Conservation (phyloP, 306 rosid species). For the peach (Prunus persica) region Prunus_persica_NCBIv2 NC_034010.1:7697501-7698000, state of each 20-base stretch:
- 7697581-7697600: conserved; percentile 85
- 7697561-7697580: conserved; percentile 92
- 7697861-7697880: background rate
- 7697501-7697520: background rate
- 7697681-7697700: background rate
- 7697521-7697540: background rate
- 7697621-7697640: conserved; percentile 84
- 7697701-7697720: background rate
- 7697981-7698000: conserved; percentile 65
- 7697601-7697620: conserved; percentile 76
- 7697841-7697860: background rate
- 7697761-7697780: background rate
- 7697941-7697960: conserved; percentile 87
- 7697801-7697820: conserved; percentile 1
- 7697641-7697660: conserved; percentile 59
- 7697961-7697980: conserved; percentile 81
- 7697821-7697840: conserved; percentile 5
- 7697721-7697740: background rate
- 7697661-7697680: too few relatives aligned
- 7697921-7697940: conserved; percentile 12
- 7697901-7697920: conserved; percentile 6
- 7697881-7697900: background rate
- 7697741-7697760: background rate
- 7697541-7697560: conserved; percentile 32
- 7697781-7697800: background rate